Percentiles rank a stretch among this genome's conserved stretches.
Conservation (phyloP, 2,329 filamentous ascomycete genomes). For the Bipolaris oryzae region DNA sequence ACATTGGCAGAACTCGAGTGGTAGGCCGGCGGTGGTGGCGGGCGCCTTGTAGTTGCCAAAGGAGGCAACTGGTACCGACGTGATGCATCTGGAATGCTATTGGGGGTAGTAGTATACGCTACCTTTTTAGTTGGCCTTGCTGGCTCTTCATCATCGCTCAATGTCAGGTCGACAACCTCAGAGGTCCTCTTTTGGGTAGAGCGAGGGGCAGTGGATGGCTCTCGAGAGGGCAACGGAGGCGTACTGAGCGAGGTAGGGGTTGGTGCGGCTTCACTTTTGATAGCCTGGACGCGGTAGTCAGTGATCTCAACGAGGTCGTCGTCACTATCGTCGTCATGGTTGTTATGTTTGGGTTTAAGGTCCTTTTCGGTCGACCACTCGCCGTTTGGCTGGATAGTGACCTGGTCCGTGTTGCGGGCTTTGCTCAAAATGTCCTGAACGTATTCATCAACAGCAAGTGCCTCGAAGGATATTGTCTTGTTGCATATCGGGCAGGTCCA, state of each 20-base stretch:
- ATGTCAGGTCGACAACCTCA: slow-evolving; percentile 57
- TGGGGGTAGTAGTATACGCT: slow-evolving; percentile 49
- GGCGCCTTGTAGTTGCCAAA: slow-evolving; percentile 7
- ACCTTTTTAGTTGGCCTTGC: slow-evolving; percentile 48
- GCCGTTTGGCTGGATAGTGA: slow-evolving; percentile 87
- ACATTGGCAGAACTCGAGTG: slow-evolving; percentile 22
- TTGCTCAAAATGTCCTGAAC: slow-evolving; percentile 83
- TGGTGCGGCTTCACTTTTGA: slow-evolving; percentile 49
- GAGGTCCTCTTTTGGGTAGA: slow-evolving; percentile 52
- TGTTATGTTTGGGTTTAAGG: slow-evolving; percentile 45
- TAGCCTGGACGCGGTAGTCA: slow-evolving; percentile 47
- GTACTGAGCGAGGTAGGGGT: slow-evolving; percentile 50
- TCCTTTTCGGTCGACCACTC: slow-evolving; percentile 67
- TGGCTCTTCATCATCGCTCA: slow-evolving; percentile 56
- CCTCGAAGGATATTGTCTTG: slow-evolving; percentile 79
- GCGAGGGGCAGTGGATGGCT: slow-evolving; percentile 43
- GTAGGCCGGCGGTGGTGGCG: slow-evolving; percentile 21
- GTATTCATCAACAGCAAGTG: slow-evolving; percentile 88
- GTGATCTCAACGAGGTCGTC: slow-evolving; percentile 55
- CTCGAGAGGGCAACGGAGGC: slow-evolving; percentile 55
- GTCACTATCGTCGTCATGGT: slow-evolving; percentile 50
- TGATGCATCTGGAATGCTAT: slow-evolving; percentile 41
- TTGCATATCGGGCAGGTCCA: slow-evolving; percentile 97
- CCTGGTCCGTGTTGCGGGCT: slow-evolving; percentile 78
- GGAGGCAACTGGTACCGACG: slow-evolving; percentile 39